phyloP scores from a whole-genome alignment of 495 filamentous ascomycete genomes.

The Penicillium desertorum region DNA sequence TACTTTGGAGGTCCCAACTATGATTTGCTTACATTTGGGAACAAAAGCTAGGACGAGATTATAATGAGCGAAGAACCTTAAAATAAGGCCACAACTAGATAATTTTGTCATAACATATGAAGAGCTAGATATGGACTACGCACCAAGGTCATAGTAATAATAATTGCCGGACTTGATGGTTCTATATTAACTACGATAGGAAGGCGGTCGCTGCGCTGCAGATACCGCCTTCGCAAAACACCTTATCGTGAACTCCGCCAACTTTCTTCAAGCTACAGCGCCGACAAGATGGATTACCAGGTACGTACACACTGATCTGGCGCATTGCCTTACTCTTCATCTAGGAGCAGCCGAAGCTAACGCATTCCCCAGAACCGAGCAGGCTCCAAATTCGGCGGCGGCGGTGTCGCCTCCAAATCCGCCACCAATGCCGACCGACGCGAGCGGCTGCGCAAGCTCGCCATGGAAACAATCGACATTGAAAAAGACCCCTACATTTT shows the following conservation, averaged over 20 bases:
- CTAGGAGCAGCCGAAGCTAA: slow-evolving; percentile 11
- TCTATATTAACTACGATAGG: background rate
- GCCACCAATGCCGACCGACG: slow-evolving; percentile 95
- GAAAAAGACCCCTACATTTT: slow-evolving; percentile 99
- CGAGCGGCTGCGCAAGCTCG: slow-evolving; percentile 95
- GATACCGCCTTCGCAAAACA: slow-evolving; percentile 12
- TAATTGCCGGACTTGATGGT: background rate
- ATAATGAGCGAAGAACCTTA: background rate
- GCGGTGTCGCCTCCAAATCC: slow-evolving; percentile 90
- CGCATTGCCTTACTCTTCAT: background rate
- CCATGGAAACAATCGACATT: slow-evolving; percentile 97
- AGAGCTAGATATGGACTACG: background rate
- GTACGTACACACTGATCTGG: slow-evolving; percentile 30
- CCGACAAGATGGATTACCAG: slow-evolving; percentile 58
- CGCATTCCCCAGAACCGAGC: slow-evolving; percentile 72
- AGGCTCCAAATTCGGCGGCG: slow-evolving; percentile 96
- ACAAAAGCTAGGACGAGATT: background rate
- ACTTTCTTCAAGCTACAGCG: slow-evolving; percentile 12
- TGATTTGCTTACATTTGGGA: background rate
- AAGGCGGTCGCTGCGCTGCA: background rate
- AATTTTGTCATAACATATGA: background rate
- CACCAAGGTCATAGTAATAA: background rate
- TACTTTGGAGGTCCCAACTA: background rate
- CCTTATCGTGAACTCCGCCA: slow-evolving; percentile 22
- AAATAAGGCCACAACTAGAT: background rate